Conservation (phyloP, 345 rosid species). For the Corymbia maculata region DNA sequence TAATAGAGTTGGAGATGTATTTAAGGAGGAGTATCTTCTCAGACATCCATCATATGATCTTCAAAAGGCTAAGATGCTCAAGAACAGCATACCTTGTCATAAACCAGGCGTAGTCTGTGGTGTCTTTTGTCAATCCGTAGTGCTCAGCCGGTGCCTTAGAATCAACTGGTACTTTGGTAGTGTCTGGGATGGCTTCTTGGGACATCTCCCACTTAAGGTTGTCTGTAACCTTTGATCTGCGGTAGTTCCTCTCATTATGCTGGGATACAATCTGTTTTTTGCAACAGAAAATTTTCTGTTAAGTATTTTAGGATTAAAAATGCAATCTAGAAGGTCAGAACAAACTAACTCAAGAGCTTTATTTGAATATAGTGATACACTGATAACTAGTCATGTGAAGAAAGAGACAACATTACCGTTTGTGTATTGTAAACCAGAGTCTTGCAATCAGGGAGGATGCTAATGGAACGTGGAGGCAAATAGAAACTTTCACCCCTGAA, state of each 20-base stretch:
- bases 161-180: conserved; percentile 1
- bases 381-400: neutral
- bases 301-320: neutral
- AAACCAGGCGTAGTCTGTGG: conserved; percentile 75
- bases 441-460: conserved; percentile 38
- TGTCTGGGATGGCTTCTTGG: conserved; percentile 32
- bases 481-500: conserved; percentile 15
- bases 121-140: conserved; percentile 49
- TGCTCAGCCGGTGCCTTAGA: conserved; percentile 42
- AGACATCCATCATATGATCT: neutral
- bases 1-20: neutral
- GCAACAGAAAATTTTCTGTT: neutral
- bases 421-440: conserved; percentile 20
- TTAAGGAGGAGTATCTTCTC: neutral
- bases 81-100: conserved; percentile 35
- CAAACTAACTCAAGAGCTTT: neutral
- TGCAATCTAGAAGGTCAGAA: neutral
- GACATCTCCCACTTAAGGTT: conserved; percentile 51
- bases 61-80: neutral
- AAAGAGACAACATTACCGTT: conserved; percentile 1
- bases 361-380: neutral
- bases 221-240: conserved; percentile 37
- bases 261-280: conserved; percentile 51
- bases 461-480: conserved; percentile 25
- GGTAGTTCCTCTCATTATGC: conserved; percentile 54